phyloP scores from a whole-genome alignment of 1,139 yeast species.

The Yamadazyma songkhlaensis region DNA sequence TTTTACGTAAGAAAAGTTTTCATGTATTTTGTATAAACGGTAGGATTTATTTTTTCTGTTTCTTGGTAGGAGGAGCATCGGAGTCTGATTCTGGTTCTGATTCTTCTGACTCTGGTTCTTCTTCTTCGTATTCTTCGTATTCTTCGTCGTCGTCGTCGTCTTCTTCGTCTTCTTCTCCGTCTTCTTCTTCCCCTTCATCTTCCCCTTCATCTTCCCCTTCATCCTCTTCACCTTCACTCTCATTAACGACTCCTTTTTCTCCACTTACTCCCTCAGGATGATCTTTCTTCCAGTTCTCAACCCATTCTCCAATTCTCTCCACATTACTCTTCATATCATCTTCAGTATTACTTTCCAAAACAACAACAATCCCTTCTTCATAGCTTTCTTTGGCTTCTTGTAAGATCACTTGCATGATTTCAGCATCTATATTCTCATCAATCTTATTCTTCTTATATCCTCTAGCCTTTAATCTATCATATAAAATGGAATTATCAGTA shows the following conservation, averaged over 20 bases:
- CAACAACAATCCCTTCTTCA: conserved; percentile 77
- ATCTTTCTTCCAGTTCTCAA: conserved; percentile 61
- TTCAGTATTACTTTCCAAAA: conserved; percentile 64
- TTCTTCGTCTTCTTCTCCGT: conserved; percentile 7
- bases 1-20: conserved; percentile 26
- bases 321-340: conserved; percentile 82
- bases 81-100: conserved; percentile 1
- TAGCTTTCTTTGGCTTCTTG: conserved; percentile 87
- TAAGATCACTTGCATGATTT: conserved; percentile 88
- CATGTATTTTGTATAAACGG: conserved; percentile 10
- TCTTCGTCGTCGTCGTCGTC: conserved; percentile 7
- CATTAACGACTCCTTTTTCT: conserved; percentile 6
- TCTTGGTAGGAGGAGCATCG: background rate
- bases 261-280: conserved; percentile 40
- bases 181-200: conserved; percentile 6
- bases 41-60: background rate
- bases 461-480: conserved; percentile 71
- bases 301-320: conserved; percentile 73
- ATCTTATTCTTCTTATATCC: conserved; percentile 78
- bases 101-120: conserved; percentile 3
- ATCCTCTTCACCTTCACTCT: conserved; percentile 5
- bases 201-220: conserved; percentile 7
- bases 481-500: conserved; percentile 68
- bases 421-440: conserved; percentile 92
- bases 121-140: conserved; percentile 2